A percentile compares a stretch with the other conserved stretches of the same genome.
Evolutionary conservation across 768 basidiomycete species (phyloP).

Genomic region (Tephrocybe sp.): DNA sequence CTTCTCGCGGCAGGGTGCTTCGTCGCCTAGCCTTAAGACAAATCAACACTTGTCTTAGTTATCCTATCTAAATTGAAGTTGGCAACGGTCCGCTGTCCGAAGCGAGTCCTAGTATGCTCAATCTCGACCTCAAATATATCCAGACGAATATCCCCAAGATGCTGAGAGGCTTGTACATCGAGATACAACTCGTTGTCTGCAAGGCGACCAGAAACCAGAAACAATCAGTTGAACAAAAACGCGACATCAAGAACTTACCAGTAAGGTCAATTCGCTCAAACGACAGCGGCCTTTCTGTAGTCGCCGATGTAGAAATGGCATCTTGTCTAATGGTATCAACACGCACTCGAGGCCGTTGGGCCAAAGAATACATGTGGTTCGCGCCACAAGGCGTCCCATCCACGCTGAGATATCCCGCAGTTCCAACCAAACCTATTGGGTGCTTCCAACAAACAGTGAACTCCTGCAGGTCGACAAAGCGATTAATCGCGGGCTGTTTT

Average conservation of each 20-base stretch:
- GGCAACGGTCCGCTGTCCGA: too few species aligned
- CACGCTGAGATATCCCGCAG: slow-evolving; percentile 6
- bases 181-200: slow-evolving; percentile 7
- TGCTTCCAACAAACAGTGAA: slow-evolving; percentile 10
- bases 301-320: neutral
- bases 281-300: slow-evolving; percentile 3
- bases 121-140: slow-evolving; percentile 8
- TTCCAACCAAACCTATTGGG: neutral
- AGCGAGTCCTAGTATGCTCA: neutral
- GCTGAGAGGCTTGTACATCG: slow-evolving; percentile 1
- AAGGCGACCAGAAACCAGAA: neutral
- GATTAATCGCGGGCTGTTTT: neutral
- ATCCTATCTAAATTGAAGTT: too few species aligned
- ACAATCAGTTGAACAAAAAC: neutral
- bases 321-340: slow-evolving; percentile 1
- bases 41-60: neutral
- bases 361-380: slow-evolving; percentile 7
- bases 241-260: neutral
- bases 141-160: slow-evolving; percentile 6
- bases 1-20: slow-evolving; percentile 5
- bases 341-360: slow-evolving; percentile 3
- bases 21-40: slow-evolving; percentile 1
- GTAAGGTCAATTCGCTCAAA: slow-evolving; percentile 7
- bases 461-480: neutral
- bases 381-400: slow-evolving; percentile 10